Conservation (phyloP, 1,284 basidiomycete species). For the Athelia psychrophila region DNA sequence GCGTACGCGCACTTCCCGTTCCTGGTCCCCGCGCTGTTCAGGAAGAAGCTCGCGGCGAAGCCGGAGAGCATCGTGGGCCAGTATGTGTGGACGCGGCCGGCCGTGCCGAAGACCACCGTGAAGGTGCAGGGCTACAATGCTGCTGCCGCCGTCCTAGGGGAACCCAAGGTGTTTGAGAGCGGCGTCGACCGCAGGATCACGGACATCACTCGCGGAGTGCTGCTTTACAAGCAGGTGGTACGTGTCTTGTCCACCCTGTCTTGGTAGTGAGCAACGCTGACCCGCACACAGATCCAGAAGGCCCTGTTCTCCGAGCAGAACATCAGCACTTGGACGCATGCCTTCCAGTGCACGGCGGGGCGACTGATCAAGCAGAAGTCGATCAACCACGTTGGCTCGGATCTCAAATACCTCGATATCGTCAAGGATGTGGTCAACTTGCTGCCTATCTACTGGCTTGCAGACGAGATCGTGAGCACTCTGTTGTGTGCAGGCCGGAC, state of each 20-base stretch:
- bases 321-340: constrained; percentile 24
- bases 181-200: neutral
- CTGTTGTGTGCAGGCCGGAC: neutral
- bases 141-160: constrained; percentile 33
- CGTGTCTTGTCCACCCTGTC: neutral
- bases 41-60: constrained; percentile 21
- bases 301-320: constrained; percentile 6
- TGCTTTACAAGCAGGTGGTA: neutral
- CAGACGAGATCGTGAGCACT: constrained; percentile 54
- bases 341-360: constrained; percentile 35
- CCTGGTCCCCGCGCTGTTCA: constrained; percentile 48
- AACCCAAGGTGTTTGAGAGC: constrained; percentile 8
- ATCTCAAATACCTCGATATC: constrained; percentile 54
- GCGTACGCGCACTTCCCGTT: constrained; percentile 68
- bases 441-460: constrained; percentile 64
- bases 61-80: constrained; percentile 26
- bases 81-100: constrained; percentile 48
- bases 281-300: constrained; percentile 3
- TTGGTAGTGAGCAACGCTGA: neutral
- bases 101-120: constrained; percentile 18
- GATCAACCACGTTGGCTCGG: constrained; percentile 28
- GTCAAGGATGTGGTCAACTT: constrained; percentile 72
- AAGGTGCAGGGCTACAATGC: constrained; percentile 28
- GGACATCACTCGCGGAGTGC: neutral
- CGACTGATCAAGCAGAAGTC: constrained; percentile 37